Evolutionary conservation across 2,329 filamentous ascomycete genomes (phyloP), one percentile per base, ranked within the genome.

Genomic region (Ciborinia camelliae): DNA sequence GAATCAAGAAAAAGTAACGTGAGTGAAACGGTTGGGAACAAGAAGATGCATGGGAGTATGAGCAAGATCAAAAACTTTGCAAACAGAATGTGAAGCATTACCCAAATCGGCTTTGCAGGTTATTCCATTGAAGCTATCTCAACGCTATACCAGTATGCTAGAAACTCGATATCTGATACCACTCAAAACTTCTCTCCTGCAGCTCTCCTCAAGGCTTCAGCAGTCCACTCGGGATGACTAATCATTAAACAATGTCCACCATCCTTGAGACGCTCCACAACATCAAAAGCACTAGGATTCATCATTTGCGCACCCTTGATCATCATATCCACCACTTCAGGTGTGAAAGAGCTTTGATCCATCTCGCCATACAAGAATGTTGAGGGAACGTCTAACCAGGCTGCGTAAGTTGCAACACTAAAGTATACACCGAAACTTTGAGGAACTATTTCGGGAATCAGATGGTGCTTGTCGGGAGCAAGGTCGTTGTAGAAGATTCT

Each of bases 401-500:
- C 67, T n/a, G 69, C 68, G 50, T 68, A 69, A 18, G 68, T 62
- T n/a, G 57, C 45, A 23, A 41, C 65, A 37, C 67, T 67, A 14
- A 37, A 59, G 62, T 67, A 66, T 18, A 69, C 76, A 0, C 75
- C 75, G 10, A 78, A 66, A 41, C 75, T 76, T 63, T 80, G 78
- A 0, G 68, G 70, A 6, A 69, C 71, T 10, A 80, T 76, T 43
- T 79, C 72, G 1, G 72, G 70, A 4, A 76, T 72, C 73, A 76
- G 77, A 51, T 75, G 73, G 12, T 76, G 71, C 55, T 79, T 75
- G 3, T 75, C 72, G 1, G 62, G 66, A 0, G 77, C 71, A 0
- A 80, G 43, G 66, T 81, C 79, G 64, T 79, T 76, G 67, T 80
- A 81, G 67, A 80, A 79, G 9, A 79, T 67, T 67, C 52, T 77